Conservation (phyloP, 2,329 filamentous ascomycete genomes). For the Ophiocordyceps camponoti-leonardi region DNA sequence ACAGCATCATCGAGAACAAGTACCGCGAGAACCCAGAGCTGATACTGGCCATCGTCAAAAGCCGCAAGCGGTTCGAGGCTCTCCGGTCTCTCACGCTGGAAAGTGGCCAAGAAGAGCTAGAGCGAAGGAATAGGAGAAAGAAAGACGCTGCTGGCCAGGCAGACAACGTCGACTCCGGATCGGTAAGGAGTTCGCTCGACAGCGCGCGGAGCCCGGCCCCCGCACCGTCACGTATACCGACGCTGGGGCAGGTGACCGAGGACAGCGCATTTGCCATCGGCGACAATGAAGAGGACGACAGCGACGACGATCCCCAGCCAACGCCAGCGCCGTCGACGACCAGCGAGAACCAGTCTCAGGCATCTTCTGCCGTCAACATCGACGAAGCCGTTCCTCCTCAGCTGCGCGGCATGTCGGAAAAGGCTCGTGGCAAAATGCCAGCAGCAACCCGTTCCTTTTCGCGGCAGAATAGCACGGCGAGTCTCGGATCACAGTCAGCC, state of each 20-base stretch:
- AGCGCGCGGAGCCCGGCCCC: constrained; percentile 44
- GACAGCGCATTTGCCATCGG: constrained; percentile 77
- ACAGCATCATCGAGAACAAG: constrained; percentile 78
- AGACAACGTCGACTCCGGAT: constrained; percentile 30
- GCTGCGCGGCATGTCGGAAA: constrained; percentile 86
- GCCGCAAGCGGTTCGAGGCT: constrained; percentile 69
- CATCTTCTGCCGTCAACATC: constrained; percentile 48
- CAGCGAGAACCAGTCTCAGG: constrained; percentile 43
- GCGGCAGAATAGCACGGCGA: constrained; percentile 76
- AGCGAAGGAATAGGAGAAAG: constrained; percentile 53
- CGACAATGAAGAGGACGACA: constrained; percentile 51
- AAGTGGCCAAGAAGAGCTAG: constrained; percentile 80
- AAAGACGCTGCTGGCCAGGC: constrained; percentile 41
- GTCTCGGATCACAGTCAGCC: constrained; percentile 49
- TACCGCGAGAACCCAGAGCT: constrained; percentile 68
- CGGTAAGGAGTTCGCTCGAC: constrained; percentile 46
- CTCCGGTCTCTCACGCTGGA: constrained; percentile 80
- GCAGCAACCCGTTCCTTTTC: constrained; percentile 70
- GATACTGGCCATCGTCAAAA: constrained; percentile 61
- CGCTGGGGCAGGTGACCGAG: constrained; percentile 28
- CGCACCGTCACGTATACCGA: constrained; percentile 8
- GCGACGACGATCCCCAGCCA: constrained; percentile 33
- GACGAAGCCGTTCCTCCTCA: constrained; percentile 74
- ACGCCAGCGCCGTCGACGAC: constrained; percentile 47
- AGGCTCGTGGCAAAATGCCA: constrained; percentile 90